These are phyloP conservation scores for Kalanchoe fedtschenkoi DNA, from an alignment of 164 flowering plant genomes.

Conservation along the genomic window DNA sequence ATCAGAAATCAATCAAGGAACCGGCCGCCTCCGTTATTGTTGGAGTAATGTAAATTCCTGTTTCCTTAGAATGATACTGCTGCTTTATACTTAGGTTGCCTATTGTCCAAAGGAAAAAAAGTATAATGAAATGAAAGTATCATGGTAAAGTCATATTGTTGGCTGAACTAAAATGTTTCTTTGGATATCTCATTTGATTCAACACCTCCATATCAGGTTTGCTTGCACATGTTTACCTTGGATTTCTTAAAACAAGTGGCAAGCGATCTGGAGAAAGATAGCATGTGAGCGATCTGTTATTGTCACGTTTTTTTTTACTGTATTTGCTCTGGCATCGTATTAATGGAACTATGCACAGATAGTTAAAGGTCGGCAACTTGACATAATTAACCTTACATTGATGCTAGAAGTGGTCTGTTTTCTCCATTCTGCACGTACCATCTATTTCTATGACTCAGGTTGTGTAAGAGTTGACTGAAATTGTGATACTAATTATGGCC, in stretches of 20 bases:
- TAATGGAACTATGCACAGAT: not conserved
- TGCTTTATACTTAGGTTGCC: not conserved
- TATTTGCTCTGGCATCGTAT: not conserved
- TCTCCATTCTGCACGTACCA: too few relatives aligned
- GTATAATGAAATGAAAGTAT: not conserved
- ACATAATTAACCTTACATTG: not conserved
- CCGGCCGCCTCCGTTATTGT: slow-evolving; percentile 94
- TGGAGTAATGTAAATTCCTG: slow-evolving; percentile 85
- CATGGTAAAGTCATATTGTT: not conserved
- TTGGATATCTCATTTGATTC: not conserved
- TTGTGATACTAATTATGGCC: too few relatives aligned
- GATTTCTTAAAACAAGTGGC: slow-evolving; percentile 94
- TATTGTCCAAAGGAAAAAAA: not conserved
- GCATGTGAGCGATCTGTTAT: slow-evolving; percentile 49
- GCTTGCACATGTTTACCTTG: slow-evolving; percentile 93
- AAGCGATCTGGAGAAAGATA: slow-evolving; percentile 87
- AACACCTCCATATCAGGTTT: slow-evolving; percentile 49
- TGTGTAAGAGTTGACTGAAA: too few relatives aligned
- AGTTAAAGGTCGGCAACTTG: not conserved
- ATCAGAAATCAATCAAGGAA: slow-evolving; percentile 68
- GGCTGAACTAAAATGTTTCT: too few relatives aligned
- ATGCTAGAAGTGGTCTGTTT: not conserved
- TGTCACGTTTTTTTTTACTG: not conserved
- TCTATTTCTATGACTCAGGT: too few relatives aligned
- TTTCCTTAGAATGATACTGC: not conserved